Evolutionary conservation across 1,284 basidiomycete genomes (phyloP).

Genomic region (Melampsora abietis-canadensis): DNA sequence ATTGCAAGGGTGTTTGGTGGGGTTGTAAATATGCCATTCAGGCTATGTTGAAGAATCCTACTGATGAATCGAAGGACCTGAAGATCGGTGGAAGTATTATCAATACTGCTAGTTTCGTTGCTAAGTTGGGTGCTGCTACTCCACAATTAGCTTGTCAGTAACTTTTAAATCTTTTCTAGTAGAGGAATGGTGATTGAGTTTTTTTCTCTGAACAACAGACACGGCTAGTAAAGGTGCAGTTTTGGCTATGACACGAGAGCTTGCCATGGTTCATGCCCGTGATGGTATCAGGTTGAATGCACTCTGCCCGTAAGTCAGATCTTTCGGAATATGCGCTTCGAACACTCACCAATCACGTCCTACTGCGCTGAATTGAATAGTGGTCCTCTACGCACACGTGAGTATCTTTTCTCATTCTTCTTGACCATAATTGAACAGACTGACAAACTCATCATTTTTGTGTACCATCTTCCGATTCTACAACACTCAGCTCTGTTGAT

Average conservation of each 20-base stretch:
- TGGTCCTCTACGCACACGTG: conserved; percentile 85
- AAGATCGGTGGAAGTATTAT: conserved; percentile 86
- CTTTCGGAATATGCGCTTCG: not conserved
- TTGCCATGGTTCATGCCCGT: conserved; percentile 93
- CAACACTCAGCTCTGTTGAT: conserved; percentile 72
- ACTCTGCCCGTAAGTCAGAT: conserved; percentile 76
- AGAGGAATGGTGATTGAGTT: not conserved
- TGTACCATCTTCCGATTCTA: conserved; percentile 19
- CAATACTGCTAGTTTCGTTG: conserved; percentile 94
- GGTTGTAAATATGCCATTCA: conserved; percentile 93
- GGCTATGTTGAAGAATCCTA: conserved; percentile 87
- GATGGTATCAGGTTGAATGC: conserved; percentile 94
- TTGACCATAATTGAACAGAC: not conserved
- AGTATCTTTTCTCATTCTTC: conserved; percentile 50
- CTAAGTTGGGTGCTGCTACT: conserved; percentile 86
- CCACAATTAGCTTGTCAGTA: conserved; percentile 87
- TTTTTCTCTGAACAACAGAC: conserved; percentile 49
- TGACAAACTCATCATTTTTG: not conserved
- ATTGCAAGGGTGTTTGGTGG: conserved; percentile 98
- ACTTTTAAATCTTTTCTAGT: not conserved
- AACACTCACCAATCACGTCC: not conserved
- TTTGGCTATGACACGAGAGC: conserved; percentile 93
- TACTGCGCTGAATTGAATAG: conserved; percentile 55
- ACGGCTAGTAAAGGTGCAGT: conserved; percentile 74
- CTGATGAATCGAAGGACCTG: conserved; percentile 73